Base-by-base conservation (phyloP, 2,329 filamentous ascomycete genomes). In the Aspergillus melleus region DNA sequence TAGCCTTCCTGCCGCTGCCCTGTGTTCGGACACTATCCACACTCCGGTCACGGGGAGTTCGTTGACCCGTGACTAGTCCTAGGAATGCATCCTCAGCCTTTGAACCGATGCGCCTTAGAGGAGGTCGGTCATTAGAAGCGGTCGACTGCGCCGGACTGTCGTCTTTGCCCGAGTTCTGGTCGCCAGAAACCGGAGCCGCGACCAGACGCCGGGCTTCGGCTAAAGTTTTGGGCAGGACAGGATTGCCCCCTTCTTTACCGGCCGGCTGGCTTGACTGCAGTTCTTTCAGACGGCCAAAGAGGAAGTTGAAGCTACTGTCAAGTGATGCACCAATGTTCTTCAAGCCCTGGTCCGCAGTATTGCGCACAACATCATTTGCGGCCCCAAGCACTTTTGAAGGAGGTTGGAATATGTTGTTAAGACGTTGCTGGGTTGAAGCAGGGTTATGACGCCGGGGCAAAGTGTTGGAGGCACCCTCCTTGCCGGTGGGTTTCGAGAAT, bases 191-290 rank as follows among this genome's bases (percentile, higher is more conserved):
- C n/a, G 77, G 74, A 52, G 74, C 70, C 69, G 87, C 90, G 63
- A 99, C 90, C 11, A 99, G 84, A 73, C 92, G 94, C 51, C 92
- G 85, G 16, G 94, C 95, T 70, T 99, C 95, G 68, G 96, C 95
- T 0, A 99, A 81, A 1, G 95, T 99, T 69, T 91, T 94, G 1
- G 95, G 95, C 0, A 96, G 83, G 46, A 82, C 71, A 6, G 86
- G 77, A 22, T 58, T 67, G 39, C 56, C 57, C n/a, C 70, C 70
- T 19, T 73, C 68, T 67, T 68, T 77, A 68, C 66, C 82, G 74
- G 72, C 72, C 70, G 63, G 76, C 70, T 74, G 86, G 78, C 67
- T 87, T 56, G 82, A 73, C 54, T 79, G 77, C 52, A 78, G 65
- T 61, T 96, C 92, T 62, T 90, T 91, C 20, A 97, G 82, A 66